Conservation (phyloP, 106 monocot species). For the Platanthera guangdongensis region DNA sequence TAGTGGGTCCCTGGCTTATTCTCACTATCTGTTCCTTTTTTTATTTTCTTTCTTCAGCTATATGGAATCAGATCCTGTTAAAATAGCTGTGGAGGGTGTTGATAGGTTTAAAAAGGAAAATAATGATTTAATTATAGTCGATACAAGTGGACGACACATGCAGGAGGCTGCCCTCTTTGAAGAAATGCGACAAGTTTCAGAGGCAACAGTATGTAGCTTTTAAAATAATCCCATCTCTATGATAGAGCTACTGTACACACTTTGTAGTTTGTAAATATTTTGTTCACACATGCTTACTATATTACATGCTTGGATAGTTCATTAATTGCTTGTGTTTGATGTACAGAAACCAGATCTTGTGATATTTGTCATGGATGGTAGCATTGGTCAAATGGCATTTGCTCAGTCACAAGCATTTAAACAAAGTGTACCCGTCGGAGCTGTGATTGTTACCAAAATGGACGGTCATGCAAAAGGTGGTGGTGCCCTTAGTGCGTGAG, state of each 20-base stretch:
- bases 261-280: neutral
- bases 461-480: conserved; percentile 99
- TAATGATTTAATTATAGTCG: conserved; percentile 95
- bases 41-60: conserved; percentile 40
- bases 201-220: conserved; percentile 58
- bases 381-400: conserved; percentile 98
- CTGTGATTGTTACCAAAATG: conserved; percentile 98
- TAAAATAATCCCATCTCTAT: neutral
- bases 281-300: neutral
- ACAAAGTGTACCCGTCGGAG: conserved; percentile 95
- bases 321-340: neutral
- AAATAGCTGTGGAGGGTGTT: conserved; percentile 96
- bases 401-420: conserved; percentile 97
- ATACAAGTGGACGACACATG: conserved; percentile 96
- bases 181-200: conserved; percentile 99
- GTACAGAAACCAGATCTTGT: conserved; percentile 94
- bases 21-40: neutral
- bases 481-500: conserved; percentile 99
- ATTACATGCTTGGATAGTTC: neutral
- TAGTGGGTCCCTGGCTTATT: neutral
- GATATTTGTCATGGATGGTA: conserved; percentile 99
- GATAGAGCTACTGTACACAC: neutral
- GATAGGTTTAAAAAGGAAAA: conserved; percentile 97
- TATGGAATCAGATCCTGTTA: conserved; percentile 99
- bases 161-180: conserved; percentile 98